Percentiles rank a stretch among this genome's conserved stretches.
Evolutionary conservation across 2,329 filamentous ascomycete species (phyloP).

Genomic region (Nakataea oryzae): DNA sequence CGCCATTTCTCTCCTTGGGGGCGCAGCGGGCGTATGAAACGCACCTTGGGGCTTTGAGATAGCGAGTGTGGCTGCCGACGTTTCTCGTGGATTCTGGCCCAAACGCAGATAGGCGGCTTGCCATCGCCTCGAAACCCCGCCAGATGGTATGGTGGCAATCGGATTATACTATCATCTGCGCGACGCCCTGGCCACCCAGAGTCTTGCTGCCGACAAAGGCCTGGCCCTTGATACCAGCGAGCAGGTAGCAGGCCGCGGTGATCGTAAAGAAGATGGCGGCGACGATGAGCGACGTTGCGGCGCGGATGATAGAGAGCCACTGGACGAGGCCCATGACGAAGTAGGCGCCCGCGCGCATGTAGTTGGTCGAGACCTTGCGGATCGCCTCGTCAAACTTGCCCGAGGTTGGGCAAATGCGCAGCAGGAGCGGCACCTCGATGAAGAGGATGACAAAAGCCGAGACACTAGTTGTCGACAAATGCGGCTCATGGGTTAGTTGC

Average conservation of each 20-base stretch:
- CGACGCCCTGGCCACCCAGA: slow-evolving; percentile 82
- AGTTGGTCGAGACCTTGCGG: slow-evolving; percentile 89
- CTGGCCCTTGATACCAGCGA: slow-evolving; percentile 73
- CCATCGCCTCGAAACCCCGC: not conserved
- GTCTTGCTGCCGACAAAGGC: slow-evolving; percentile 92
- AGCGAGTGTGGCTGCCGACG: not conserved
- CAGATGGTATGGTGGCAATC: not conserved
- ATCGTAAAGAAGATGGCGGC: slow-evolving; percentile 72
- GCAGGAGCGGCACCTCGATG: slow-evolving; percentile 83
- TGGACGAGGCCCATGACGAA: slow-evolving; percentile 69
- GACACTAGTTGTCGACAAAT: slow-evolving; percentile 31
- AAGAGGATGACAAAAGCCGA: slow-evolving; percentile 70
- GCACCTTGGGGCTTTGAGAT: not conserved
- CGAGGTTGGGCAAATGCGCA: slow-evolving; percentile 96
- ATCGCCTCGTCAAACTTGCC: slow-evolving; percentile 79
- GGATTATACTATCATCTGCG: slow-evolving; percentile 88
- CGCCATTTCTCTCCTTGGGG: not conserved
- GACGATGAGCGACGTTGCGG: slow-evolving; percentile 67
- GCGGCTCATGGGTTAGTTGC: not conserved
- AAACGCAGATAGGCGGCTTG: not conserved
- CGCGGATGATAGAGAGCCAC: slow-evolving; percentile 65
- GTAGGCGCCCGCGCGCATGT: slow-evolving; percentile 89
- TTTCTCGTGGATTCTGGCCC: not conserved
- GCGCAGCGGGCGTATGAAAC: not conserved
- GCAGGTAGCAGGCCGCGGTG: slow-evolving; percentile 68